Base-by-base conservation (phyloP, 768 basidiomycete species). In the Pleurotus ostreatus region DNA sequence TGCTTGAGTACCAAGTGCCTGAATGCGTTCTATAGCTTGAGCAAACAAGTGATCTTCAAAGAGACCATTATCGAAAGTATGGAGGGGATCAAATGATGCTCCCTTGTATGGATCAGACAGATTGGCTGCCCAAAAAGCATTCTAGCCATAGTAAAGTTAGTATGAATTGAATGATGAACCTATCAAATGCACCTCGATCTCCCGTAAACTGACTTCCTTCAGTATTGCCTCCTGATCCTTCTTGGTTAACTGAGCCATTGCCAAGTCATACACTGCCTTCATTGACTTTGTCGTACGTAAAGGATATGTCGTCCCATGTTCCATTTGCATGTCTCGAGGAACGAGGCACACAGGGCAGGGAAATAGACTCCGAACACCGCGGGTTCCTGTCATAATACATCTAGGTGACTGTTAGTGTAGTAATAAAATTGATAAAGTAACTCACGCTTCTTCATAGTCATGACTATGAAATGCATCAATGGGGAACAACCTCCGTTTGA, bases 361-460 rank as follows among this genome's bases (percentile, higher is more conserved):
- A 40, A 58, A 70, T 5, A 62, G 57, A 16, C 65, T 64, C 2
- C 49, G 46, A 1, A 55, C 4, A 0, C 75, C 74, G 12, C 64
- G 60, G 2, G 71, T 75, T 0, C 76, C 59, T 1, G 72, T 61
- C 72, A 78, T 78, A 23, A 74, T 62, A 48, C 64, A 65, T 70
- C 45, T 72, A 77, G 30, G 22, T 57, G 3, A 22, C 43, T 22
- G 20, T 46, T 37, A 20, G 20, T 20, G 20, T 20, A 20, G 20
- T 20, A 20, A 20, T 20, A 20, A 20, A 20, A 20, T 20, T 20
- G 20, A 20, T 20, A 20, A 20, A 20, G 20, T 20, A 20, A 20
- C 20, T 20, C 20, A 20, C 78, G 74, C 71, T 65, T 81, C 77
- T 58, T 79, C 71, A 54, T 76, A 79, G 48, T 79, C 75, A 4